Base-by-base conservation (phyloP, 441 rosid genomes). In the Erysimum cheiri region DNA sequence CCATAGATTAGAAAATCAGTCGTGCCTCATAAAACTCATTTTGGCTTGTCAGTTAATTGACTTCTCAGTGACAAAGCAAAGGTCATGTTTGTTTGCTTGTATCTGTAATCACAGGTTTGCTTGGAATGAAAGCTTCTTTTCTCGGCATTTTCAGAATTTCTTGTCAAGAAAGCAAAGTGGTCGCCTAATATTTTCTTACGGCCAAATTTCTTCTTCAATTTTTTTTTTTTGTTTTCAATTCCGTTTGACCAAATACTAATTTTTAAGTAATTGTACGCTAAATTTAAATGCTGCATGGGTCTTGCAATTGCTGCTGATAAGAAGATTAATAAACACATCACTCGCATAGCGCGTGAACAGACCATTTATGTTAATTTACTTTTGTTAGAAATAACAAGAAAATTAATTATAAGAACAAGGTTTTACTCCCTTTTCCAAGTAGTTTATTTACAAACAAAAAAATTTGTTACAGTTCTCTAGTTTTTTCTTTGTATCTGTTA, bases 1-100 rank as follows among this genome's bases (percentile, higher is more conserved):
- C 93, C 29, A 65, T 29, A 40, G 80, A 63, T 41, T 31, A 56
- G 57, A 56, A 50, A 60, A 70, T 14, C 56, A 47, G 26, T 6
- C 54, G 31, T 13, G 58, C 24, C 28, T 68, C 60, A 26, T 40
- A 44, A 53, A 55, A 46, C 4, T 35, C 43, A 56, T 19, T 14
- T 36, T 26, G 40, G 46, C 10, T 54, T 55, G 9, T 43, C 55
- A 22, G 47, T 33, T 11, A 61, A 43, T 4, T 7, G 40, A 59
- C 57, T 9, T 24, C 35, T 55, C 44, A 15, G 2, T 32, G 56
- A 57, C 26, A 44, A 24, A 59, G 48, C 35, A 59, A 14, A n/a
- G 35, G 12, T 59, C 31, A 2, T 39, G 35, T 59, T 24, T 59
- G 63, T 58, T 37, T 24, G 31, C 9, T 24, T 24, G 69, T 24